These are phyloP conservation scores for Coniochaeta sp. DNA, from an alignment of 2,329 filamentous ascomycete species.

Conservation along the genomic window DNA sequence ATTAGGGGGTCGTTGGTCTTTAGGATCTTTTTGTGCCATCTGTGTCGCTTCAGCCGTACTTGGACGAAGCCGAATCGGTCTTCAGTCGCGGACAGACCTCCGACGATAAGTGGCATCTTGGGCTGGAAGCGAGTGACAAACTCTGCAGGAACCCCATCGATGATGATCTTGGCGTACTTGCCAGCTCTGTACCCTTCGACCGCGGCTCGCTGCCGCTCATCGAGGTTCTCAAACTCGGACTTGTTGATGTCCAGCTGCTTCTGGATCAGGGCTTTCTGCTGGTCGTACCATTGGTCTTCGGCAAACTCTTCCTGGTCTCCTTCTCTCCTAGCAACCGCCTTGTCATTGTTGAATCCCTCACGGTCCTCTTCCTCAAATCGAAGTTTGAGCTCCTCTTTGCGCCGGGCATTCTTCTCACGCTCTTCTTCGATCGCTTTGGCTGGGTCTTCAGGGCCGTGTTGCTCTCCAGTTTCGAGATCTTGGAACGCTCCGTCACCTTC, in stretches of 20 bases:
- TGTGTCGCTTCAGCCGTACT: conserved; percentile 90
- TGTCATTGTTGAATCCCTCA: conserved; percentile 92
- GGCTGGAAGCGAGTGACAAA: conserved; percentile 79
- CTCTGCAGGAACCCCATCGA: conserved; percentile 84
- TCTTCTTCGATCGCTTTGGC: conserved; percentile 67
- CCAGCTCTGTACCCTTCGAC: conserved; percentile 90
- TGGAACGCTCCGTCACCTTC: conserved; percentile 50
- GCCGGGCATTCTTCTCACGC: conserved; percentile 79
- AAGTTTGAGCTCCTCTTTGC: conserved; percentile 90
- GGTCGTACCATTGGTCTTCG: conserved; percentile 98
- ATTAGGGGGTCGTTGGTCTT: conserved; percentile 98
- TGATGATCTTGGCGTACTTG: conserved; percentile 84
- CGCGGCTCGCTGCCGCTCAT: conserved; percentile 71
- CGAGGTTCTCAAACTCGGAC: conserved; percentile 80
- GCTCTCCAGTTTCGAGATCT: conserved; percentile 69
- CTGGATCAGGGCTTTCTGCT: conserved; percentile 88
- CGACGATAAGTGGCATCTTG: conserved; percentile 76
- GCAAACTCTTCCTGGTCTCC: conserved; percentile 74
- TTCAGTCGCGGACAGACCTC: conserved; percentile 87
- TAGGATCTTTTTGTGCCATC: conserved; percentile 98
- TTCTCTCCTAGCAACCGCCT: conserved; percentile 66
- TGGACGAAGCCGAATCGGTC: conserved; percentile 95
- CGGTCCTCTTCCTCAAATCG: conserved; percentile 96
- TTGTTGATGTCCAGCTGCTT: conserved; percentile 97
- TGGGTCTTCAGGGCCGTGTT: conserved; percentile 23